Percentiles rank a stretch among this genome's conserved stretches.
These are phyloP conservation scores for Lipomyces orientalis DNA, from an alignment of 805 yeast species.

Conservation along the genomic window DNA sequence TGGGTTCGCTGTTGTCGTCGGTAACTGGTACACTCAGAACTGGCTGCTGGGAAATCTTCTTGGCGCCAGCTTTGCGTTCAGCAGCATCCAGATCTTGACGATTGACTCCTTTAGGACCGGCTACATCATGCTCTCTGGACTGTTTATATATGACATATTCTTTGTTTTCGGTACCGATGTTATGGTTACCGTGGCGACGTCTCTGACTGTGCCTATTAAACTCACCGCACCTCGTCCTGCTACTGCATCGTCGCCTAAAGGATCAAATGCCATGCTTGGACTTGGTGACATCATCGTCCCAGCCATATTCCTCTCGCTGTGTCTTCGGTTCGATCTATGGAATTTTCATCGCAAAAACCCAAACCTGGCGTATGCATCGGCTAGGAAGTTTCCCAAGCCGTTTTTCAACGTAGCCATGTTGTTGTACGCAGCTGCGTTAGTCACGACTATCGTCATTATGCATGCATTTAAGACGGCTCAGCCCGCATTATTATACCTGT, in stretches of 20 bases:
- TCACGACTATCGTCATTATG: constrained; percentile 51
- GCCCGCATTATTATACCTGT: constrained; percentile 70
- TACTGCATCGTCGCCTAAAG: constrained; percentile 24
- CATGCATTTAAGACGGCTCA: constrained; percentile 56
- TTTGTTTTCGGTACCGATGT: constrained; percentile 68
- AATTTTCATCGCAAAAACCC: constrained; percentile 47
- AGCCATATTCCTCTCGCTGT: constrained; percentile 58
- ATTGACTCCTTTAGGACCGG: constrained; percentile 56
- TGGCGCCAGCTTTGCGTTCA: constrained; percentile 53
- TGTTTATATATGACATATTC: constrained; percentile 67
- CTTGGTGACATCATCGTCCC: constrained; percentile 72
- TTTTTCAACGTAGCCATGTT: constrained; percentile 56
- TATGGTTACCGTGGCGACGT: constrained; percentile 67
- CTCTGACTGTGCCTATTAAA: constrained; percentile 61
- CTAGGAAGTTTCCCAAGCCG: constrained; percentile 48
- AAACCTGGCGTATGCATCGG: constrained; percentile 39
- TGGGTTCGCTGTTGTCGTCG: constrained; percentile 34
- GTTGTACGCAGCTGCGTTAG: constrained; percentile 57
- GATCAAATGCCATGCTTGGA: constrained; percentile 53
- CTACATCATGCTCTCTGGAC: constrained; percentile 52
- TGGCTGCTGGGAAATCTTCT: constrained; percentile 57
- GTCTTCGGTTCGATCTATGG: constrained; percentile 60
- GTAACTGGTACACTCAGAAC: constrained; percentile 45
- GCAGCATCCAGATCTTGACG: constrained; percentile 49
- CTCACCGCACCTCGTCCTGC: constrained; percentile 52